Evolutionary conservation across 805 yeast genomes (phyloP), one percentile per base, ranked within the genome.

Genomic region (Blastobotrys chiropterorum): DNA sequence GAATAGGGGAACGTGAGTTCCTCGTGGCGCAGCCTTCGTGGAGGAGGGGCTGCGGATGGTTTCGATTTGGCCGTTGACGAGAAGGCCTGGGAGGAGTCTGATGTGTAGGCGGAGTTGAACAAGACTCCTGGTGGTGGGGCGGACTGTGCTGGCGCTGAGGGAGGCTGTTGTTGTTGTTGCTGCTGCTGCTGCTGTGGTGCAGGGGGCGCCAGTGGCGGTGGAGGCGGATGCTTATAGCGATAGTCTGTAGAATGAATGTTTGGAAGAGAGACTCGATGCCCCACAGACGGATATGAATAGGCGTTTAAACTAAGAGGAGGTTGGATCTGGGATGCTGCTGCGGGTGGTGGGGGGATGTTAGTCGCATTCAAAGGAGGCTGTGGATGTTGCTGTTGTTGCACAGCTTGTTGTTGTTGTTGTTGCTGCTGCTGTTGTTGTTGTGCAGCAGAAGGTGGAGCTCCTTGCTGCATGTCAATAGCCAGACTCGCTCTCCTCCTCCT

Each of bases 401-500:
- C 19, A 16, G 26, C 46, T 13, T 17, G 51, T 15, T 42, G 45
- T 21, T 21, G 50, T 8, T 38, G 47, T 21, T 21, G 50, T 7
- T 5, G 47, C 7, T 20, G 50, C 5, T 46, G 46, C 19, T 46
- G 51, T 38, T 51, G 52, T n/a, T 30, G 44, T 41, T 46, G 50
- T 3, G 14, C 30, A 7, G 13, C 17, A 15, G 16, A n/a, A n/a
- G 13, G 43, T 7, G 43, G 19, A 19, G 44, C 31, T 45, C 46
- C 11, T 46, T 39, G 4, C 48, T 47, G 38, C 46, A 11, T 4
- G 53, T 44, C 40, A 22, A 55, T 45, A 45, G 61, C 56, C 1
- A 59, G 46, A n/a, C 61, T 55, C 17, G 60, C 59, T 20, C 65
- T 26, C 61, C 94, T 77, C 55, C 96, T 73, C 54, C 95, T 75